These are phyloP conservation scores for Suhomyces ambrosiae DNA, from an alignment of 1,139 yeast genomes.

Conservation along the genomic window DNA sequence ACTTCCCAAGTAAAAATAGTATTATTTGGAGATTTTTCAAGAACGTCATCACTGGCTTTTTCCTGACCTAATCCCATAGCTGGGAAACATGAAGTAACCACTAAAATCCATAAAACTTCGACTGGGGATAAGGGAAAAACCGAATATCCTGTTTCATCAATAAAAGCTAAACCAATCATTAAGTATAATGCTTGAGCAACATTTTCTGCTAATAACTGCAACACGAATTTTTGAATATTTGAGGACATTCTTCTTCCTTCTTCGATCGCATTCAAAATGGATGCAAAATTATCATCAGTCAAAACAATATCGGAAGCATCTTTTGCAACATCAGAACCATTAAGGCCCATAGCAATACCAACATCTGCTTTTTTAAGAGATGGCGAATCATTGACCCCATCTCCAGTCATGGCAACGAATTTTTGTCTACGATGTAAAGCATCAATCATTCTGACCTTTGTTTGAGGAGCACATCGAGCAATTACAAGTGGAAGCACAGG, in stretches of 20 bases:
- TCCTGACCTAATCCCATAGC: conserved; percentile 46
- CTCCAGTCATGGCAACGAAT: conserved; percentile 43
- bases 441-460: conserved; percentile 52
- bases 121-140: conserved; percentile 42
- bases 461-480: conserved; percentile 58
- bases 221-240: conserved; percentile 50
- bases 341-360: conserved; percentile 48
- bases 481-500: conserved; percentile 42
- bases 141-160: conserved; percentile 33
- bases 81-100: conserved; percentile 42
- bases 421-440: conserved; percentile 50
- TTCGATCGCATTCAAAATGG: conserved; percentile 53
- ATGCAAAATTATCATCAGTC: conserved; percentile 52
- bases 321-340: conserved; percentile 59
- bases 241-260: conserved; percentile 52
- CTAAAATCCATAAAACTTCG: conserved; percentile 41
- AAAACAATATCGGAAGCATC: conserved; percentile 60
- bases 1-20: conserved; percentile 37
- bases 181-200: conserved; percentile 49
- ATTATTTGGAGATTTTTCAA: conserved; percentile 33
- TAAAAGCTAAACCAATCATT: conserved; percentile 40
- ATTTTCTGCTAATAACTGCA: conserved; percentile 51
- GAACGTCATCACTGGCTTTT: conserved; percentile 33
- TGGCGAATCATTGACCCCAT: conserved; percentile 44
- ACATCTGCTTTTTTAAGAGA: conserved; percentile 41